Evolutionary conservation across 1,284 basidiomycete species (phyloP), one percentile per base, ranked within the genome.

Genomic region (Ceratobasidium sp.): DNA sequence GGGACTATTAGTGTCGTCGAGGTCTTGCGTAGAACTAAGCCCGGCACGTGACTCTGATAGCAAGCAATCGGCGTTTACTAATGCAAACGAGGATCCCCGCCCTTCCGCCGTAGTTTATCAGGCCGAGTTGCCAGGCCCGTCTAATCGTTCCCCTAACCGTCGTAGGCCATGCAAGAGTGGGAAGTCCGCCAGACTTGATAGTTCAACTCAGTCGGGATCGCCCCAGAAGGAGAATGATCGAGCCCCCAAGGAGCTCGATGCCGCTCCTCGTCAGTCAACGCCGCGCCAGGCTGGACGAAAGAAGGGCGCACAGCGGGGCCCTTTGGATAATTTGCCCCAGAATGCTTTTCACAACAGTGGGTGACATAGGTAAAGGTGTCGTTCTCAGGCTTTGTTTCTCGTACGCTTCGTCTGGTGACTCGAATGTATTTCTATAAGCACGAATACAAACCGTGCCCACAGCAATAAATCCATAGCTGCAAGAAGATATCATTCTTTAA

Each of bases 151-250:
- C 13, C 59, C 71, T 2, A 64, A 59, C 49, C 57, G 61, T 32
- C 71, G 71, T 15, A 59, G 71, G 29, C 44, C 43, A 25, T 59
- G 71, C 25, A 74, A 64, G 43, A 43, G 69, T 37, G 49, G 61
- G 11, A 74, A 65, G n/a, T 59, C 34, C 11, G 44, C 13, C 11
- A 37, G 6, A 7, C 57, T 13, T 22, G 40, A 32, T 17, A 61
- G 29, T 32, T 25, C 61, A 32, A 15, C 43, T 25, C 71, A 54
- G 25, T 64, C 59, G 22, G 59, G 19, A 25, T 54, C 71, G n/a
- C 34, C 49, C n/a, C 25, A 37, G 25, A 74, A 74, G 46, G 71
- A 74, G 19, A 64, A 64, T 40, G 32, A 64, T 37, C 71, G 29
- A 43, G 59, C 49, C n/a, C 9, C 22, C 69, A 52, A 52, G 7